Evolutionary conservation across 106 monocot genomes (phyloP).

Genomic region (Phalaenopsis aphrodite): DNA sequence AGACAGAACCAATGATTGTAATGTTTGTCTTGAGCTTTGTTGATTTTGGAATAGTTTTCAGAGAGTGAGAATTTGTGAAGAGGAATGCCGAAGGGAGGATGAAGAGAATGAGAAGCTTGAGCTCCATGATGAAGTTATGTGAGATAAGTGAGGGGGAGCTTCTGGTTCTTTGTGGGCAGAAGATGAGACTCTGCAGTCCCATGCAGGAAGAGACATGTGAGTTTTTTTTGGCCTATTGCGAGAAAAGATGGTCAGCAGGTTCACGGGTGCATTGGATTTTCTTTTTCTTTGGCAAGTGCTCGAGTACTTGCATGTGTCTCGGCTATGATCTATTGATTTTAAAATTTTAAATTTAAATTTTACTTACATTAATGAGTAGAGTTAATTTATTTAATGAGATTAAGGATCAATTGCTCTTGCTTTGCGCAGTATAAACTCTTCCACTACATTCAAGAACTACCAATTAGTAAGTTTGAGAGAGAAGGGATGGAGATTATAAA

Average conservation of each 20-base stretch:
- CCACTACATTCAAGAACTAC: too few species aligned
- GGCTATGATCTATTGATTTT: too few species aligned
- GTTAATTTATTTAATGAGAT: too few species aligned
- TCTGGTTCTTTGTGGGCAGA: neutral
- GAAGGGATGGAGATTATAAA: too few species aligned
- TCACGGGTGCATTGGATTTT: slow-evolving; percentile 3
- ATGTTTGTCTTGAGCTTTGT: slow-evolving; percentile 13
- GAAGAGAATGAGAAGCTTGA: neutral
- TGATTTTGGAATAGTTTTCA: neutral
- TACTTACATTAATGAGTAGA: too few species aligned
- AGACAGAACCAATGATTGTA: slow-evolving; percentile 77
- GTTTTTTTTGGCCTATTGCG: neutral
- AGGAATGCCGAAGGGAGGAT: neutral
- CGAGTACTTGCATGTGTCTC: too few species aligned
- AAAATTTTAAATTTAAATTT: too few species aligned
- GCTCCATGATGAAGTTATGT: neutral
- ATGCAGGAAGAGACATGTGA: neutral
- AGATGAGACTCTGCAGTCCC: neutral
- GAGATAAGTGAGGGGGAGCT: neutral
- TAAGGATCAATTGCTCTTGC: too few species aligned
- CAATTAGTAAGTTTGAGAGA: too few species aligned
- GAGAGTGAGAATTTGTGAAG: neutral
- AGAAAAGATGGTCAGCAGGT: neutral
- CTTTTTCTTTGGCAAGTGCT: too few species aligned
- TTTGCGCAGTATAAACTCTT: too few species aligned